These are phyloP conservation scores for Zygosaccharomyces kombuchaensis DNA, from an alignment of 805 yeast species.

Conservation along the genomic window DNA sequence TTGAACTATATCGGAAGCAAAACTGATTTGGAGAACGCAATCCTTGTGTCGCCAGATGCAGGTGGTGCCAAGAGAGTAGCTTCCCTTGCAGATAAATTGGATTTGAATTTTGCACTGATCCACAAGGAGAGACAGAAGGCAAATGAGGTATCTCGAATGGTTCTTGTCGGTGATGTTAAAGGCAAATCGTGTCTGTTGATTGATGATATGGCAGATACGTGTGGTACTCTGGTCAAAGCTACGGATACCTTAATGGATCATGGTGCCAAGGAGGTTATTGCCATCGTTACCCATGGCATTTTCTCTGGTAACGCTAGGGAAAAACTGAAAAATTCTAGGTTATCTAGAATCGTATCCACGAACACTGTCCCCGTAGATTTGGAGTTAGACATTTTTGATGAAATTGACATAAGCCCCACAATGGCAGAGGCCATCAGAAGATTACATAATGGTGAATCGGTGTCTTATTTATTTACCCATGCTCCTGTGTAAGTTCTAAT, in stretches of 20 bases:
- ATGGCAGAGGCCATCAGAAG: conserved; percentile 93
- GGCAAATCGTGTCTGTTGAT: conserved; percentile 79
- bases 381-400: conserved; percentile 62
- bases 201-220: conserved; percentile 98
- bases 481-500: conserved; percentile 39
- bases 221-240: conserved; percentile 94
- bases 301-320: conserved; percentile 80
- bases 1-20: conserved; percentile 72
- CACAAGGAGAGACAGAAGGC: conserved; percentile 96
- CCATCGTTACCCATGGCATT: conserved; percentile 94
- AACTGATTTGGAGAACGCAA: conserved; percentile 52
- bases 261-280: conserved; percentile 81
- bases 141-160: conserved; percentile 93
- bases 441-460: conserved; percentile 93
- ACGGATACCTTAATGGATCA: conserved; percentile 78
- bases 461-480: conserved; percentile 78
- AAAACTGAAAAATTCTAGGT: conserved; percentile 61
- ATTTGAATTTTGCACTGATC: conserved; percentile 88
- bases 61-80: conserved; percentile 99
- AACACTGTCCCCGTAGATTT: conserved; percentile 85
- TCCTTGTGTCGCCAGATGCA: conserved; percentile 94
- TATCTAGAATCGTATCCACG: conserved; percentile 79
- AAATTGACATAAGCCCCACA: conserved; percentile 79
- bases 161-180: conserved; percentile 88
- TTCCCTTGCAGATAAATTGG: conserved; percentile 84